Evolutionary conservation across 306 rosid genomes (phyloP), one percentile per base, ranked within the genome.

Genomic region (Quercus engelmannii): DNA sequence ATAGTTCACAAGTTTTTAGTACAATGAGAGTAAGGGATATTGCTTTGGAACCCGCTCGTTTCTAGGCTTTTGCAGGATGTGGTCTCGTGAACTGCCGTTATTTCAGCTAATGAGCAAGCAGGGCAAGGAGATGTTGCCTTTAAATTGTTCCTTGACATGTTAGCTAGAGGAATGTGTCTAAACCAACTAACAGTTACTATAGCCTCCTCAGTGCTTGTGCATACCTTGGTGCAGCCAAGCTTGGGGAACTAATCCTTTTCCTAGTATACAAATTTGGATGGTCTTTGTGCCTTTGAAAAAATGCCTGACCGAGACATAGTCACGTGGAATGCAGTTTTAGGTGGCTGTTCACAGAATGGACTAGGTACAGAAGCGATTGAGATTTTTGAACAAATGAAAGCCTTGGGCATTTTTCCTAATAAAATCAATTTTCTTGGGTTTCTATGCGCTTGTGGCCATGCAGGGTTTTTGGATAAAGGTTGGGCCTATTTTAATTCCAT

Each of bases 291-390:
- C 64, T 81, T 81, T 33, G 52, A 69, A 43, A 77, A 81, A 80
- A 81, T 85, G 85, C n/a, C 78, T 30, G 55, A 35, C 26, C 70
- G 67, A 21, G 85, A 81, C 59, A 65, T 69, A 14, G 79, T 75
- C 56, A 75, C 84, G 4, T 85, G 88, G 88, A 85, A 85, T 51
- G 77, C 84, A 51, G 82, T 76, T 38, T 82, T 85, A 74, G 78
- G 74, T 8, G 88, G 86, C 30, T 81, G 70, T 71, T 78, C 81
- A 51, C 78, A 78, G 62, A 85, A 79, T 6, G 86, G 86, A 31
- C 67, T 63, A 8, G 79, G 79, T 4, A 56, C 70, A 62, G 81
- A 85, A 68, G 81, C 76, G 35, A 26, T 82, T 14, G 70, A 55
- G 23, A 73, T 85, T 74, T 85, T 85, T 61, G 43, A 71, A 63